Evolutionary conservation across 805 yeast species (phyloP).

Genomic region (Debaryomyces maramus): DNA sequence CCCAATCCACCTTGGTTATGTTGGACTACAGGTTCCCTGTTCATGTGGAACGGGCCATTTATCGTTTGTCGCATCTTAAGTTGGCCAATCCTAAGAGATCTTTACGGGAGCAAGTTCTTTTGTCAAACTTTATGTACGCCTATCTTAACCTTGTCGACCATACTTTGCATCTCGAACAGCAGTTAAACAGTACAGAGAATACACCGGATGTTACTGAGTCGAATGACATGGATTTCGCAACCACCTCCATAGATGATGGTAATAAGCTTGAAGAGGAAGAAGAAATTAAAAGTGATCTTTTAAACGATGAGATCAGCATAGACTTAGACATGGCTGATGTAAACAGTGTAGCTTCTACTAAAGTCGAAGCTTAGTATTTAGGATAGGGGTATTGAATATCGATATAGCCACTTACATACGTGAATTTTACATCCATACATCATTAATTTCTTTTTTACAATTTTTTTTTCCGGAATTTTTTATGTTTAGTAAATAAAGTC

Average conservation of each 20-base stretch:
- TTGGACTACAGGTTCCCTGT: slow-evolving; percentile 85
- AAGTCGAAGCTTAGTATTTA: background rate
- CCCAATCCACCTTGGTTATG: slow-evolving; percentile 76
- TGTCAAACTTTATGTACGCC: slow-evolving; percentile 97
- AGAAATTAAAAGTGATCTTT: slow-evolving; percentile 1
- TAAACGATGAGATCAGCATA: slow-evolving; percentile 15
- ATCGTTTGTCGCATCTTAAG: slow-evolving; percentile 87
- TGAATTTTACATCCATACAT: no score
- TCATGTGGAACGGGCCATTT: slow-evolving; percentile 94
- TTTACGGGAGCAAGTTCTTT: slow-evolving; percentile 83
- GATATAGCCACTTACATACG: no score
- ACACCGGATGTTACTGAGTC: slow-evolving; percentile 10
- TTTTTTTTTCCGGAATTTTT: no score
- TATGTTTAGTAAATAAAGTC: no score
- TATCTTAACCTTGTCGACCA: slow-evolving; percentile 93
- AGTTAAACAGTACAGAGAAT: slow-evolving; percentile 27
- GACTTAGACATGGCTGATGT: slow-evolving; percentile 21
- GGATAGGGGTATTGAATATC: no score
- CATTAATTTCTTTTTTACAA: no score
- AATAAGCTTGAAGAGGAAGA: slow-evolving; percentile 13
- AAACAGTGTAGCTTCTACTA: slow-evolving; percentile 1
- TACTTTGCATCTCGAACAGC: slow-evolving; percentile 72
- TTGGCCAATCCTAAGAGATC: slow-evolving; percentile 93
- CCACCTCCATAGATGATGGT: slow-evolving; percentile 11
- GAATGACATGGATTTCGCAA: slow-evolving; percentile 10